phyloP scores from a whole-genome alignment of 208 protist species.

The Lotmaria passim region DNA sequence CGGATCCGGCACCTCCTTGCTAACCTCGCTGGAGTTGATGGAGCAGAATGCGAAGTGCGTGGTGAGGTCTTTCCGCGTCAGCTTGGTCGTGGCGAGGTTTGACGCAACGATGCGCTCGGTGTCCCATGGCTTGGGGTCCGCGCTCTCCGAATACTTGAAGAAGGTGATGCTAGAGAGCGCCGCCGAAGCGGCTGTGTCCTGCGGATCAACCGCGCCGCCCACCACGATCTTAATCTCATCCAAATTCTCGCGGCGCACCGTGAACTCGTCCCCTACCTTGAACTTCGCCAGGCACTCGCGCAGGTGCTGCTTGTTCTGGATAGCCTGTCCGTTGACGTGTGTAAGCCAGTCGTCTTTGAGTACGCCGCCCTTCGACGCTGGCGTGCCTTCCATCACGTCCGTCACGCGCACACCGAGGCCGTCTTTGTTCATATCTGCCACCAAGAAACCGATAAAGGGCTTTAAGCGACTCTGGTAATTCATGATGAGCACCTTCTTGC shows the following conservation, averaged over 20 bases:
- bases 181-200: constrained; percentile 57
- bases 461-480: constrained; percentile 70
- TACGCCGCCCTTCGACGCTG: constrained; percentile 81
- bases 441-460: constrained; percentile 86
- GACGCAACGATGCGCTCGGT: constrained; percentile 35
- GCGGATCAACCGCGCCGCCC: constrained; percentile 71
- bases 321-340: constrained; percentile 75
- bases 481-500: constrained; percentile 86
- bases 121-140: constrained; percentile 71
- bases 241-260: constrained; percentile 82
- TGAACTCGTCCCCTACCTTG: constrained; percentile 84
- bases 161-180: constrained; percentile 78
- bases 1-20: constrained; percentile 24
- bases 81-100: constrained; percentile 34
- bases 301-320: constrained; percentile 84
- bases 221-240: constrained; percentile 88
- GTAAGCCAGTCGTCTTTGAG: constrained; percentile 90
- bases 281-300: constrained; percentile 63
- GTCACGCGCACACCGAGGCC: constrained; percentile 88
- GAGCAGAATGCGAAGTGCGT: constrained; percentile 79
- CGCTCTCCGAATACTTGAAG: constrained; percentile 66
- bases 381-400: constrained; percentile 79
- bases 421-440: constrained; percentile 91
- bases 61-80: constrained; percentile 47
- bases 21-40: constrained; percentile 31